Evolutionary conservation across 257 asterid species (phyloP).

Genomic region (Solanum gracilifrons): DNA sequence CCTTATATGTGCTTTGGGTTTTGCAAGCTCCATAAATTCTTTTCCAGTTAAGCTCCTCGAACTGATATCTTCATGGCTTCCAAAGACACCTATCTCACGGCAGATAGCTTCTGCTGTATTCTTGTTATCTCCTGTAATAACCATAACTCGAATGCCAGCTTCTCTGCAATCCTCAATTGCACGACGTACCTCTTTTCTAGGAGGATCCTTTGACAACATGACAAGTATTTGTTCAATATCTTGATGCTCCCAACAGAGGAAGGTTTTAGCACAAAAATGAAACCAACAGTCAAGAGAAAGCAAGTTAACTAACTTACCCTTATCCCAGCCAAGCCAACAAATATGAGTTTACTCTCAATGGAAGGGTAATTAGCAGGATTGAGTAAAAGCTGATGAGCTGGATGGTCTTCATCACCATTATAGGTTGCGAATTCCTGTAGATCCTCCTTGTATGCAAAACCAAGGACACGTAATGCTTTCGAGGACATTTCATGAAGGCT

Average conservation of each 20-base stretch:
- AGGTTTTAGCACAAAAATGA: background rate
- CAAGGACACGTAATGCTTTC: constrained; percentile 82
- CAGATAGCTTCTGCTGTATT: constrained; percentile 97
- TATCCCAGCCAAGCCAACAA: constrained; percentile 89
- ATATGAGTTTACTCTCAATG: constrained; percentile 75
- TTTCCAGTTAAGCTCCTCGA: constrained; percentile 83
- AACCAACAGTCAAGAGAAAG: background rate
- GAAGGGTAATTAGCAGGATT: constrained; percentile 79
- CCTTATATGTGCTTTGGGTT: constrained; percentile 48
- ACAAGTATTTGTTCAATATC: background rate
- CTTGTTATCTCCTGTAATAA: constrained; percentile 93
- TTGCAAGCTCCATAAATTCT: constrained; percentile 66
- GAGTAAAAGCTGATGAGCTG: constrained; percentile 73
- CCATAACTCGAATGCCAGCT: constrained; percentile 98
- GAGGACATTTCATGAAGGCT: constrained; percentile 78
- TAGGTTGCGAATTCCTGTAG: constrained; percentile 64
- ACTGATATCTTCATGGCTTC: constrained; percentile 54
- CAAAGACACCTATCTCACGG: constrained; percentile 92
- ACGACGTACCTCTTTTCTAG: constrained; percentile 89
- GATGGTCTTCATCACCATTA: constrained; percentile 91
- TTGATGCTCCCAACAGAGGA: background rate
- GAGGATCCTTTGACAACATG: constrained; percentile 64
- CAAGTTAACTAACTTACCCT: constrained; percentile 51
- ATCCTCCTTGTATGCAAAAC: constrained; percentile 80
- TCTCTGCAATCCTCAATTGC: constrained; percentile 94